These are phyloP conservation scores for Theileria orientalis DNA, from an alignment of 169 alveolate species.

Conservation along the genomic window DNA sequence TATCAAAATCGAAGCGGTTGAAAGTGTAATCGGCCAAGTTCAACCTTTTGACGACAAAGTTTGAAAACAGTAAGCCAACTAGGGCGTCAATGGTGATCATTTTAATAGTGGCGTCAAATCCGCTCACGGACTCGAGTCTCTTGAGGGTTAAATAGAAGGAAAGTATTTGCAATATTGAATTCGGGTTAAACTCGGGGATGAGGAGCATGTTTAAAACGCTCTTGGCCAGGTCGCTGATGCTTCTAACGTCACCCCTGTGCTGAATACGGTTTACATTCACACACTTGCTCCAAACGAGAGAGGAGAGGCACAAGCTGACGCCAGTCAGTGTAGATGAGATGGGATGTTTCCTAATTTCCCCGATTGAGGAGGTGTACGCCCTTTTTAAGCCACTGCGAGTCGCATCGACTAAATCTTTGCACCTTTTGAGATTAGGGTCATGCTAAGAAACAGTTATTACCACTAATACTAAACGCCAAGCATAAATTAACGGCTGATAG, in stretches of 20 bases:
- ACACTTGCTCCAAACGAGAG: conserved; percentile 34
- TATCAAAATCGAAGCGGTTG: conserved; percentile 23
- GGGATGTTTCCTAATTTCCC: conserved; percentile 13
- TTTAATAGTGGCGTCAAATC: conserved; percentile 12
- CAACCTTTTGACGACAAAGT: background rate
- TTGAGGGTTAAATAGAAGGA: conserved; percentile 29
- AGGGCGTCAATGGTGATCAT: conserved; percentile 3
- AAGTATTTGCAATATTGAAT: conserved; percentile 5
- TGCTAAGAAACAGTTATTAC: background rate
- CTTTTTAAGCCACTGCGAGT: background rate
- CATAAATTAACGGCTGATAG: background rate
- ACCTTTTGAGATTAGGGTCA: background rate
- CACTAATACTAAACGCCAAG: background rate
- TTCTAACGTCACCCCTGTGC: background rate
- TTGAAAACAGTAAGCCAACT: background rate
- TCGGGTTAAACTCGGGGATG: conserved; percentile 31
- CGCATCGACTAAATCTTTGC: background rate
- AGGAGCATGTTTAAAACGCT: conserved; percentile 14
- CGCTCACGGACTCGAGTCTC: conserved; percentile 11
- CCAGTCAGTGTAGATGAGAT: conserved; percentile 15
- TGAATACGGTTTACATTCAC: conserved; percentile 1
- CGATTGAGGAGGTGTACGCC: background rate
- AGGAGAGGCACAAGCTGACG: conserved; percentile 22
- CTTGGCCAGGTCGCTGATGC: background rate
- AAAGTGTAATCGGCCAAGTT: no score